phyloP scores from a whole-genome alignment of 2,329 filamentous ascomycete genomes.

The Colletotrichum euphorbiae region DNA sequence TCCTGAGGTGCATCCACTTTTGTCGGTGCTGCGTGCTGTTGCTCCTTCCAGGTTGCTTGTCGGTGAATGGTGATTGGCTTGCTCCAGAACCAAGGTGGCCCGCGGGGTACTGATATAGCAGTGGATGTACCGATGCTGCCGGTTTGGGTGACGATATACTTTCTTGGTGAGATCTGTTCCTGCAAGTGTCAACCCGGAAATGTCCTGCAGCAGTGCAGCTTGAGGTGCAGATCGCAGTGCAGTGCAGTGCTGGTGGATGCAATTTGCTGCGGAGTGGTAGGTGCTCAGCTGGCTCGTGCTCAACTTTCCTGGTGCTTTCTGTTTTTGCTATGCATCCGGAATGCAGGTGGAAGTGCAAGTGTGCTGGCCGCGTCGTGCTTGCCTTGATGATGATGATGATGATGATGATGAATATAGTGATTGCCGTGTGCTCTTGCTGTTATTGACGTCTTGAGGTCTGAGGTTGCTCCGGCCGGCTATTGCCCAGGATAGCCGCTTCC shows the following conservation, averaged over 20 bases:
- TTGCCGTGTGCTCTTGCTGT: neutral
- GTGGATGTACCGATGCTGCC: neutral
- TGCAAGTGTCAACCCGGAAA: neutral
- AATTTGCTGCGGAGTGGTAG: neutral
- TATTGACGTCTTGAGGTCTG: neutral
- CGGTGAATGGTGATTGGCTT: too few relatives aligned
- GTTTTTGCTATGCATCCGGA: too few relatives aligned
- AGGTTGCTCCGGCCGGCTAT: neutral
- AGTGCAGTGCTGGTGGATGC: neutral
- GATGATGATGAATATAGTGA: too few relatives aligned
- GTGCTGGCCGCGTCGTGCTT: too few relatives aligned
- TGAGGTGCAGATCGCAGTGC: constrained; percentile 5
- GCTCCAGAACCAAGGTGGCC: neutral
- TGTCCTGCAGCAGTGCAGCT: neutral
- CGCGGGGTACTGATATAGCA: neutral
- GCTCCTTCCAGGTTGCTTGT: neutral
- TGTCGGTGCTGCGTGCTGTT: constrained; percentile 5
- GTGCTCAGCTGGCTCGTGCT: constrained; percentile 25
- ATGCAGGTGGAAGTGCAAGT: too few relatives aligned
- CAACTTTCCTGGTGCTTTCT: neutral
- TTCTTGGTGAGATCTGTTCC: neutral
- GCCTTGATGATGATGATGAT: too few relatives aligned
- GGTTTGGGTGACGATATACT: neutral
- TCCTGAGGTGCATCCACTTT: neutral
- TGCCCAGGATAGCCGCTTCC: neutral